These are phyloP conservation scores for Garcia nutans DNA, from an alignment of 345 rosid species.

Conservation along the genomic window DNA sequence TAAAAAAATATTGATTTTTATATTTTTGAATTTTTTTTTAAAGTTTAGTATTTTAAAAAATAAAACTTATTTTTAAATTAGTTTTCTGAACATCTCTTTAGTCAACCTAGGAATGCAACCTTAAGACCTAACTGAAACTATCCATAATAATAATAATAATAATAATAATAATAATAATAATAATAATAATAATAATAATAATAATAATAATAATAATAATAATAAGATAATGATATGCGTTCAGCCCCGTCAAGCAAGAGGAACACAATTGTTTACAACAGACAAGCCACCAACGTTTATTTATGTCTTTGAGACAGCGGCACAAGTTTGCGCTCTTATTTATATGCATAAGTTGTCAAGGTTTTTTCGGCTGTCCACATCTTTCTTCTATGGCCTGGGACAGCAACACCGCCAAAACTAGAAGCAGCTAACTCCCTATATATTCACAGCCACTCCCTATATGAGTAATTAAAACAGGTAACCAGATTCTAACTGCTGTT, in stretches of 20 bases:
- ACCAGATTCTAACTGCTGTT: background rate
- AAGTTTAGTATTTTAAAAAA: no score
- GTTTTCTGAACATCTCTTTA: no score
- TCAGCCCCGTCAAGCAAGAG: background rate
- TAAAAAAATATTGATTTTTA: no score
- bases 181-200: no score
- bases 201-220: no score
- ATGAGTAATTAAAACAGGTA: background rate
- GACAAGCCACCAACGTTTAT: background rate
- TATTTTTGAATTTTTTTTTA: no score
- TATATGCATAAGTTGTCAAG: background rate
- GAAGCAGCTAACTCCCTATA: background rate
- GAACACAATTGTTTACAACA: background rate
- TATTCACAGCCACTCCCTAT: background rate
- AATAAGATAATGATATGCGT: background rate
- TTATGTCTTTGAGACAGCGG: background rate
- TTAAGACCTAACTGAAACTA: no score
- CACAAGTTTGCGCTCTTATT: conserved; percentile 24
- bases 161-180: no score
- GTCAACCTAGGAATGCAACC: no score
- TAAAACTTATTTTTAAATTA: no score
- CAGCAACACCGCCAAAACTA: conserved; percentile 4
- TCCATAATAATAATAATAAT: no score
- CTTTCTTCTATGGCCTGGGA: background rate
- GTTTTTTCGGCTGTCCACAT: background rate